These are phyloP conservation scores for Hyphopichia buzzinii DNA, from an alignment of 1,139 yeast genomes.

Conservation along the genomic window DNA sequence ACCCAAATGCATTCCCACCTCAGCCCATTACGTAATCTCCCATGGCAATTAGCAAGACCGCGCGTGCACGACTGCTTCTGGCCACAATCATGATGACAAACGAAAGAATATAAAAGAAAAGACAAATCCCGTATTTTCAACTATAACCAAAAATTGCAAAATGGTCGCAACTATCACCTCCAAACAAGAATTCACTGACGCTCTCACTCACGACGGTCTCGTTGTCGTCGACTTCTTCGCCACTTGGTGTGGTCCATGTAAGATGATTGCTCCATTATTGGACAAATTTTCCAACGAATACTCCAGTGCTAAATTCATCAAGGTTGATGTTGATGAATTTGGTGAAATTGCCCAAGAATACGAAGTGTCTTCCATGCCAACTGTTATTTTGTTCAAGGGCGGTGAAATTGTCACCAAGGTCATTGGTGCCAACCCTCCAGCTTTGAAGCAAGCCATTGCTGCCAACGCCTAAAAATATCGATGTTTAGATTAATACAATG, in stretches of 20 bases:
- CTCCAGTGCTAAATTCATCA: slow-evolving; percentile 64
- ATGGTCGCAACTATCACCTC: slow-evolving; percentile 44
- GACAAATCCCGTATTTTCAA: no score
- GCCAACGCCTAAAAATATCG: slow-evolving; percentile 40
- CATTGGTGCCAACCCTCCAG: slow-evolving; percentile 85
- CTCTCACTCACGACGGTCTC: slow-evolving; percentile 53
- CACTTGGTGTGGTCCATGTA: slow-evolving; percentile 94
- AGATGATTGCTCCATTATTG: slow-evolving; percentile 76
- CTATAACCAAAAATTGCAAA: no score
- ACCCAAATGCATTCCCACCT: no score
- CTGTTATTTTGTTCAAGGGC: slow-evolving; percentile 72
- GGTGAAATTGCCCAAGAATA: slow-evolving; percentile 71
- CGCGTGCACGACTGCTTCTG: no score
- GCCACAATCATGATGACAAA: no score
- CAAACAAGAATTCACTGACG: slow-evolving; percentile 60
- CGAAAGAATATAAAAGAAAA: no score
- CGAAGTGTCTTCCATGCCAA: slow-evolving; percentile 87
- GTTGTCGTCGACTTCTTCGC: slow-evolving; percentile 87
- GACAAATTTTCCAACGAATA: slow-evolving; percentile 55
- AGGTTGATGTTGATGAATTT: slow-evolving; percentile 81
- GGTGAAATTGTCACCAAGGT: slow-evolving; percentile 73
- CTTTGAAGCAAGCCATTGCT: slow-evolving; percentile 69
- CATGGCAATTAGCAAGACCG: no score
- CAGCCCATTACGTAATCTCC: no score
- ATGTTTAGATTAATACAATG: not conserved